Percentiles rank a stretch among this genome's conserved stretches.
phyloP scores from a whole-genome alignment of 2,329 filamentous ascomycete genomes.

The Fusarium bactridioides region DNA sequence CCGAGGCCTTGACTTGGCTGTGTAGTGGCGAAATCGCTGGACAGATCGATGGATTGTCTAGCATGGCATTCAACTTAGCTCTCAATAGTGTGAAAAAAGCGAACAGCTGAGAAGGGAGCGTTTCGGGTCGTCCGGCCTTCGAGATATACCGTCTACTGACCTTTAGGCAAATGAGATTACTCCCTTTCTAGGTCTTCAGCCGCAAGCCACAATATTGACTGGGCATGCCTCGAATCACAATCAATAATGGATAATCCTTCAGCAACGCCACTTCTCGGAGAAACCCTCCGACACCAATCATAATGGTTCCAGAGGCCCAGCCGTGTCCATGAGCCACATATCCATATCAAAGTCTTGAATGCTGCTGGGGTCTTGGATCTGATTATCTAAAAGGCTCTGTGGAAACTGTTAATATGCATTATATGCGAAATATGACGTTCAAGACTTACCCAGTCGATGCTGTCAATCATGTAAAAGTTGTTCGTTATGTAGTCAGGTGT shows the following conservation, averaged over 20 bases:
- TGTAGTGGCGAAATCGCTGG: not conserved
- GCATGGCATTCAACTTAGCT: accelerated
- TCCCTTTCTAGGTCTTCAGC: not conserved
- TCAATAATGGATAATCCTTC: accelerated
- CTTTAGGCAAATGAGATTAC: accelerated
- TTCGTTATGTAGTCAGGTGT: accelerated
- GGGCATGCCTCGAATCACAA: not conserved
- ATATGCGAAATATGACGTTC: accelerated
- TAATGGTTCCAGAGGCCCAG: not conserved
- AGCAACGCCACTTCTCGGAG: not conserved
- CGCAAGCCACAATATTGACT: not conserved
- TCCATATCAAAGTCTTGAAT: slow-evolving; percentile 19
- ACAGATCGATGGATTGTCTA: accelerated
- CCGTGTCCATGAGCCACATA: slow-evolving; percentile 19
- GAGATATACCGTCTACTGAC: not conserved
- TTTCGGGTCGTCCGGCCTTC: not conserved
- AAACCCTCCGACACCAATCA: not conserved
- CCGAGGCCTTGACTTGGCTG: not conserved
- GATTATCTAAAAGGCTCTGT: slow-evolving; percentile 20
- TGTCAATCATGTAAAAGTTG: slow-evolving; percentile 6
- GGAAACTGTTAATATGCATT: accelerated
- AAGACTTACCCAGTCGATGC: slow-evolving; percentile 34
- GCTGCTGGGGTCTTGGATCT: not conserved
- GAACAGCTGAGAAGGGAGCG: not conserved
- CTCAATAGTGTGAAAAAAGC: too few species aligned